A percentile compares a stretch with the other conserved stretches of the same genome.
Conservation (phyloP, 1,284 basidiomycete genomes). For the Ceratobasidium sp. region DNA sequence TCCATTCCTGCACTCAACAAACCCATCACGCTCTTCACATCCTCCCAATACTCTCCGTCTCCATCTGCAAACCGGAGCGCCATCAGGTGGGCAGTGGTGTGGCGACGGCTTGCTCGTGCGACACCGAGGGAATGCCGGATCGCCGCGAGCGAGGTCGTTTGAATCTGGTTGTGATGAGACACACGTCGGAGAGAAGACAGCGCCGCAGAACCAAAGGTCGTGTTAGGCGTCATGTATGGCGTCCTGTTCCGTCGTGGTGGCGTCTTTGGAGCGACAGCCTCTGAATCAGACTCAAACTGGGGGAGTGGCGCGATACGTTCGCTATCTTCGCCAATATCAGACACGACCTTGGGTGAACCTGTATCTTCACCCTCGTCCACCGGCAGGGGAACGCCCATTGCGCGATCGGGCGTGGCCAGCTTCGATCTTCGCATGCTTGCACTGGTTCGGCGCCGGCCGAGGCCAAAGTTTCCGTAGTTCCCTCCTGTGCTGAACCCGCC, state of each 20-base stretch:
- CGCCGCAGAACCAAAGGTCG: constrained; percentile 54
- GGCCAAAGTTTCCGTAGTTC: constrained; percentile 22
- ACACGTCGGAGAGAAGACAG: constrained; percentile 58
- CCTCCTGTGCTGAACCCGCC: constrained; percentile 3
- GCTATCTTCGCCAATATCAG: constrained; percentile 50
- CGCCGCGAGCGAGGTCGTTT: constrained; percentile 68
- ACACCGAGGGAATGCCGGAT: constrained; percentile 68
- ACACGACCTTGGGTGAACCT: constrained; percentile 47
- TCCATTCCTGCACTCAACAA: constrained; percentile 71
- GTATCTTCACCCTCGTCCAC: constrained; percentile 49
- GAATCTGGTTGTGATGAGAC: constrained; percentile 65
- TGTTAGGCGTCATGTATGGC: constrained; percentile 62
- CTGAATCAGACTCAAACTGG: constrained; percentile 34
- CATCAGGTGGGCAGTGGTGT: constrained; percentile 77
- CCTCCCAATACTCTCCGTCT: constrained; percentile 80
- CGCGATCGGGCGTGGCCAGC: constrained; percentile 52
- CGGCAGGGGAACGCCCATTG: constrained; percentile 54
- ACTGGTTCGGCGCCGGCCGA: constrained; percentile 35
- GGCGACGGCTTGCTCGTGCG: constrained; percentile 74
- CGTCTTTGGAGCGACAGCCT: constrained; percentile 21
- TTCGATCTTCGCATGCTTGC: constrained; percentile 39
- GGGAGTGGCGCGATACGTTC: constrained; percentile 27
- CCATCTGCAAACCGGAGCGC: constrained; percentile 69
- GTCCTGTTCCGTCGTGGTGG: constrained; percentile 10
- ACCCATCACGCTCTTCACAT: constrained; percentile 75